These are phyloP conservation scores for Naganishia onofrii DNA, from an alignment of 768 basidiomycete species.

Conservation along the genomic window DNA sequence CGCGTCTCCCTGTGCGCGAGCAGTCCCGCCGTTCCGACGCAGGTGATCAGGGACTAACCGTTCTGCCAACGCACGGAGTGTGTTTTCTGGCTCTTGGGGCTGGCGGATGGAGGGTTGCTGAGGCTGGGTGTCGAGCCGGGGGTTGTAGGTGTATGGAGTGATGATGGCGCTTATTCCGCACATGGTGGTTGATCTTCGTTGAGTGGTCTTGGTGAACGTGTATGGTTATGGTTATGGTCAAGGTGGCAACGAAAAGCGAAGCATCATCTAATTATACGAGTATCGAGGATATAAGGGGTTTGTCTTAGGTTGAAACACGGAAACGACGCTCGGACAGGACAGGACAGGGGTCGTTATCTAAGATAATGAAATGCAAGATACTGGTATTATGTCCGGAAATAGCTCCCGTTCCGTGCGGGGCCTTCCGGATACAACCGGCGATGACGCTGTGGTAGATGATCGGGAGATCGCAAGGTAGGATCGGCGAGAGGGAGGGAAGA, in stretches of 20 bases:
- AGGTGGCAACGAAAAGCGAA: no score
- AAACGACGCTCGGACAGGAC: no score
- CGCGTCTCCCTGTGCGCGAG: no score
- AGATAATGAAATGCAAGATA: not conserved
- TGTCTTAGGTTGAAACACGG: slow-evolving; percentile 12
- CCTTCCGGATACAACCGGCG: no score
- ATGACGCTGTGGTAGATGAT: not conserved
- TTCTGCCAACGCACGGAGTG: not conserved
- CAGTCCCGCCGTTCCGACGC: no score
- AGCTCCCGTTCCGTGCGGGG: no score
- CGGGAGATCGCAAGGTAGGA: not conserved
- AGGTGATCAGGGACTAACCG: not conserved
- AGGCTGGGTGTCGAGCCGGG: not conserved
- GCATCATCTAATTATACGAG: no score
- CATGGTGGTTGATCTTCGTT: not conserved
- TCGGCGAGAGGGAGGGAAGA: no score
- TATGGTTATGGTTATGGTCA: no score
- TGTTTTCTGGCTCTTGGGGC: not conserved
- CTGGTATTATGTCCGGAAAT: not conserved
- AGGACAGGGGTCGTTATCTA: not conserved
- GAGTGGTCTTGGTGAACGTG: no score
- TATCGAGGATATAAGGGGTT: no score
- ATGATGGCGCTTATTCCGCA: slow-evolving; percentile 27
- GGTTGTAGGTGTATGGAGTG: slow-evolving; percentile 4
- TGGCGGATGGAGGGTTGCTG: not conserved